Base-by-base conservation (phyloP, 139 green algal species). In the Chlorella sp. region DNA sequence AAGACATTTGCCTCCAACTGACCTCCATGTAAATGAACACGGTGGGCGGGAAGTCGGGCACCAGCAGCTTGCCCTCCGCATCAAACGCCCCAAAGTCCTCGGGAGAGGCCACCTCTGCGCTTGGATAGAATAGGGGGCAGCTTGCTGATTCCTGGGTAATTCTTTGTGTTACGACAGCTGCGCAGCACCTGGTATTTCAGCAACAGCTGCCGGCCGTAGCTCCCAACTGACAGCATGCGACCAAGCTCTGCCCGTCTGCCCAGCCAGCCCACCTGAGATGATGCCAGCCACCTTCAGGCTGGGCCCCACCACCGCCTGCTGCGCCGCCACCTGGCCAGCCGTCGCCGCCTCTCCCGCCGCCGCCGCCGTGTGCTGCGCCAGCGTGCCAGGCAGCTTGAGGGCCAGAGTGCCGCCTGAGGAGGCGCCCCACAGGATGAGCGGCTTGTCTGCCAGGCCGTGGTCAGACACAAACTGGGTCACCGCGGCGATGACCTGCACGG, bases 381-480 rank as follows among this genome's bases (percentile, higher is more conserved):
- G 76, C 57, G 63, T 41, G 36, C 55, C 76, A 16, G 65, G 65
- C 60, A 72, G 41, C 76, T 82, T 82, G 57, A 82, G 76, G 16
- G 76, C 76, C 7, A 82, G 76, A 11, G 76, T 82, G 76, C 76
- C 76, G 60, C 76, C 76, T 25, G 30, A 57, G 76, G 76, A 82
- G 34, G 76, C 76, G 4, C 76, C 76, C 76, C 76, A 82, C 32
- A 82, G 60, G 60, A 41, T 73, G 57, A 82, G 41, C 1, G 76
- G 76, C 26, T 62, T 56, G 76, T 44, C 26, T 4, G 60, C 56
- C 7, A 82, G 60, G 20, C n/a, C 41, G 60, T 82, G 41, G 26
- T 55, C 65, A 12, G 57, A 1, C 25, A 82, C 17, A 47, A 82
- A 82, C 20, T 57, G 56, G 57, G 30, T 47, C 30, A 82, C 38